Evolutionary conservation across 805 yeast species (phyloP), one percentile per base, ranked within the genome.

Genomic region (Cyberlindnera meyerae): DNA sequence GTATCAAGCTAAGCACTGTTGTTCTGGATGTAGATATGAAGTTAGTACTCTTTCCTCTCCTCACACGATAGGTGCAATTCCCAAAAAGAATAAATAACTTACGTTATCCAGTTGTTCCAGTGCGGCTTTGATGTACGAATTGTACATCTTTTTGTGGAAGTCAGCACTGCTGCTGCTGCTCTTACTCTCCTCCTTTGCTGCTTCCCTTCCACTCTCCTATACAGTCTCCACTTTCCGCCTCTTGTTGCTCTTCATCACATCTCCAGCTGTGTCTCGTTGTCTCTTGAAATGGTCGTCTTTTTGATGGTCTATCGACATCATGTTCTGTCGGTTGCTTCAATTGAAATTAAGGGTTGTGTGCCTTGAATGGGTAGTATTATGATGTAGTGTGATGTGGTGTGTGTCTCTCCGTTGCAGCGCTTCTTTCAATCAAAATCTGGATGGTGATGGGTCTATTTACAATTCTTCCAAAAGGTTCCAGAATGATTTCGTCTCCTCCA

Each of bases 61-160:
- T 24, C 27, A 11, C n/a, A 24, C n/a, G n/a, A 14, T n/a, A 29
- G n/a, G 13, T 16, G 7, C 22, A 20, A 9, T 8, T 20, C 17
- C 24, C 11, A 17, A 24, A 21, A 24, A 28, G 31, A 34, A 22
- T 24, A 25, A 25, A 33, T 27, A 41, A 63, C 72, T 57, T 60
- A 69, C 70, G 64, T 70, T 73, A 39, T 81, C 88, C 51, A 83
- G 63, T 36, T 81, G 73, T 33, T 78, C 83, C 45, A 86, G 61
- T 21, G 90, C 93, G 36, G 84, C 70, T 46, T 71, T 70, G 24
- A 83, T 76, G 51, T 72, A 72, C 28, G 71, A 55, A 25, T 52
- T 44, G 47, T 62, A 66, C 58, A 65, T 54, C 31, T 60, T 60
- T 25, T 55, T 41, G 8, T 65, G 60, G 37, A 65, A 61, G 29